Evolutionary conservation across 176 grass and related monocot genomes (phyloP).

Genomic region (Aegilops speltoides): DNA sequence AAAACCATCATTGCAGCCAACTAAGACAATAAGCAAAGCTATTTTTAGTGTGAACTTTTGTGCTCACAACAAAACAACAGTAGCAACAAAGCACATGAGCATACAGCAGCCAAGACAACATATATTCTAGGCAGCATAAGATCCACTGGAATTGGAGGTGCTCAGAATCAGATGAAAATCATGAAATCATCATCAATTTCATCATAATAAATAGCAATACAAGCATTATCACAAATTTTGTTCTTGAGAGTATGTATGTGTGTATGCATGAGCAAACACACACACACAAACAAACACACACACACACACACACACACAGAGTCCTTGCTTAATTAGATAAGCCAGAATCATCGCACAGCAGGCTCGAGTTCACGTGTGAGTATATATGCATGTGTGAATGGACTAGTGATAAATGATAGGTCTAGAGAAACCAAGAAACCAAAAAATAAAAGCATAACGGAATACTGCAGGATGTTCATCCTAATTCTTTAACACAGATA

Average conservation of each 20-base stretch:
- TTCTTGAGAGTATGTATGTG: background rate
- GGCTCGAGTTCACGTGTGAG: background rate
- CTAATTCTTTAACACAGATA: background rate
- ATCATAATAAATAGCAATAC: background rate
- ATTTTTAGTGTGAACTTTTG: background rate
- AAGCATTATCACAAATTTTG: background rate
- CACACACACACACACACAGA: background rate
- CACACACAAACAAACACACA: background rate
- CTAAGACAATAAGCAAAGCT: too few species aligned
- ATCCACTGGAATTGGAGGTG: background rate
- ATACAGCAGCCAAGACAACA: background rate
- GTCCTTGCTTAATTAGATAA: background rate
- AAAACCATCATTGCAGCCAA: too few species aligned
- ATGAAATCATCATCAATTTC: background rate
- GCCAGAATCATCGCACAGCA: background rate
- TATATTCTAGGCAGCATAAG: background rate
- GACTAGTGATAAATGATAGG: background rate
- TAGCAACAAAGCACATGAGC: background rate
- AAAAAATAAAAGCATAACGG: too few species aligned
- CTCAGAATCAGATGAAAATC: background rate
- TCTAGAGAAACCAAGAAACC: background rate
- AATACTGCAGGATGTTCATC: background rate
- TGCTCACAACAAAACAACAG: background rate
- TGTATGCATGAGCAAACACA: too few species aligned
- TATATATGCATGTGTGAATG: background rate